A percentile compares a stretch with the other conserved stretches of the same genome.
These are phyloP conservation scores for Cymodocea nodosa DNA, from an alignment of 116 monocot genomes.

Conservation along the genomic window DNA sequence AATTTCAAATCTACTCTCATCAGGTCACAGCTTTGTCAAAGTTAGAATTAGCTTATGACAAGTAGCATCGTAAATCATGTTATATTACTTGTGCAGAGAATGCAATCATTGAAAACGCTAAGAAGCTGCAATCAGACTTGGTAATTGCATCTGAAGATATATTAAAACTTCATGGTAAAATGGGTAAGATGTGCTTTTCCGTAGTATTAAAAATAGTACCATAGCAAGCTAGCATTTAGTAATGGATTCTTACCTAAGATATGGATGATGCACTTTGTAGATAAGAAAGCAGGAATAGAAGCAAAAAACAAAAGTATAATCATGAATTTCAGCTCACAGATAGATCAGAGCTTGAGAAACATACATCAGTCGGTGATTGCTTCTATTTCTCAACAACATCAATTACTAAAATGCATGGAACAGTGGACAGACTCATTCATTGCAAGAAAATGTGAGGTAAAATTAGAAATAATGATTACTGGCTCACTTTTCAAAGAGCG, in stretches of 20 bases:
- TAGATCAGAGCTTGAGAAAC: slow-evolving; percentile 41
- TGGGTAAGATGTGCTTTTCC: slow-evolving; percentile 7
- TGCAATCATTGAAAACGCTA: slow-evolving; percentile 25
- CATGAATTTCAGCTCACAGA: slow-evolving; percentile 28
- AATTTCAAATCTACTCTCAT: slow-evolving; percentile 45
- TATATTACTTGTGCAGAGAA: slow-evolving; percentile 13
- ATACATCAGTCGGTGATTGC: slow-evolving; percentile 39
- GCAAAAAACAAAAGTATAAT: slow-evolving; percentile 36
- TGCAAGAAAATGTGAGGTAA: slow-evolving; percentile 49
- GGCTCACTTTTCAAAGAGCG: neutral
- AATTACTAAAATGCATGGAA: slow-evolving; percentile 35
- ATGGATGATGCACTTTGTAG: slow-evolving; percentile 15
- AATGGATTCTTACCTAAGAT: neutral
- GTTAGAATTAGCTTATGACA: neutral
- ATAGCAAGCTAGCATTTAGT: neutral
- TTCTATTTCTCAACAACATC: slow-evolving; percentile 47
- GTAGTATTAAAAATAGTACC: neutral
- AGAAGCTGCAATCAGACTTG: slow-evolving; percentile 28
- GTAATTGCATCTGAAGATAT: slow-evolving; percentile 25
- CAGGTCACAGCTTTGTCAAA: slow-evolving; percentile 22
- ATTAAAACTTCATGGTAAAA: slow-evolving; percentile 14
- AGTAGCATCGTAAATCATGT: slow-evolving; percentile 10
- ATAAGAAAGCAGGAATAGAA: slow-evolving; percentile 35
- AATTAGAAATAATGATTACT: neutral
- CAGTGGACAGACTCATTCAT: slow-evolving; percentile 35